Conservation (phyloP, 1,284 basidiomycete genomes). For the Tilletiopsis washingtonensis region DNA sequence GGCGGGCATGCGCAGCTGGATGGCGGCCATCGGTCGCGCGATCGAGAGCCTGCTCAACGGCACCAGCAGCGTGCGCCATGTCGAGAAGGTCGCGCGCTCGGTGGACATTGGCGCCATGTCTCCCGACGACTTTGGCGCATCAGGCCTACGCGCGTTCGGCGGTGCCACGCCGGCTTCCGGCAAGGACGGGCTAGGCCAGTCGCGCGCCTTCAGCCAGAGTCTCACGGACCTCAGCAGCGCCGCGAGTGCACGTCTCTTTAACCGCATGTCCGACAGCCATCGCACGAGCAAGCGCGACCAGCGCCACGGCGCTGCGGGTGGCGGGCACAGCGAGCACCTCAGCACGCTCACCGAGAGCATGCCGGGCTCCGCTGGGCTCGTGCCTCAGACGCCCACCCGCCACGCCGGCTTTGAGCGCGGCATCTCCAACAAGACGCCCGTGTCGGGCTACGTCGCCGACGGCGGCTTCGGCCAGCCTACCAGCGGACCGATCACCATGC, state of each 20-base stretch:
- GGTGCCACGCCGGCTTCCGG: neutral
- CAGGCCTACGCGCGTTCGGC: slow-evolving; percentile 1
- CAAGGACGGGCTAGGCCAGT: slow-evolving; percentile 4
- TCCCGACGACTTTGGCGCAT: neutral
- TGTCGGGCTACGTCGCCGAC: slow-evolving; percentile 24
- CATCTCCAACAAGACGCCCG: slow-evolving; percentile 42
- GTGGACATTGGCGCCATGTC: neutral
- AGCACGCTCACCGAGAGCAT: slow-evolving; percentile 15
- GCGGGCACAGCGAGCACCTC: slow-evolving; percentile 11
- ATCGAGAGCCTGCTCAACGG: slow-evolving; percentile 54
- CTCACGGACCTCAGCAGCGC: slow-evolving; percentile 22
- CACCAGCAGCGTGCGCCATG: slow-evolving; percentile 34
- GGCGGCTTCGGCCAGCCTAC: too few species aligned
- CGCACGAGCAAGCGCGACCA: neutral
- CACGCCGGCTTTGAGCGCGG: slow-evolving; percentile 16
- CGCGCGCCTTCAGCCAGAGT: slow-evolving; percentile 24
- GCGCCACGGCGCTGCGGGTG: neutral
- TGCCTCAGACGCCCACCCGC: neutral
- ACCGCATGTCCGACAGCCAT: neutral
- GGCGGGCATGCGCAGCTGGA: slow-evolving; percentile 52
- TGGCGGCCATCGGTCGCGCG: slow-evolving; percentile 52
- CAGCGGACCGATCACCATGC: too few species aligned
- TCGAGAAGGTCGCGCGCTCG: slow-evolving; percentile 20
- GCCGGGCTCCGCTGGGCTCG: too few species aligned
- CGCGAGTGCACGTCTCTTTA: slow-evolving; percentile 3